phyloP scores from a whole-genome alignment of 164 flowering plant genomes.

The Paratinospora sagittata region DNA sequence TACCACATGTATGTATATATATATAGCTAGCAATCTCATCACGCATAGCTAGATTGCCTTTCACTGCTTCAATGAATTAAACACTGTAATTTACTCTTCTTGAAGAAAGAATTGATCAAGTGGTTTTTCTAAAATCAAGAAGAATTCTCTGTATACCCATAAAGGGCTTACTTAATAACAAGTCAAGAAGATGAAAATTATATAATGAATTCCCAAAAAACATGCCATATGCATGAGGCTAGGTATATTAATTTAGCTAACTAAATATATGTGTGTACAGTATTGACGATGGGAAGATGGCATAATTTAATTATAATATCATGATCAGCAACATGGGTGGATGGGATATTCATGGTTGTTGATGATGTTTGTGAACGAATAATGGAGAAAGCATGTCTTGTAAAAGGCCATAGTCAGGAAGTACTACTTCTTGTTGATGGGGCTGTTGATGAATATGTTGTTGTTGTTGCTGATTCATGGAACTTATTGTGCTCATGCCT shows the following conservation, averaged over 20 bases:
- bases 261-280: not conserved
- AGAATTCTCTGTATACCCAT: constrained; percentile 5
- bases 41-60: not conserved
- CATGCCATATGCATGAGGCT: constrained; percentile 12
- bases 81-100: constrained; percentile 5
- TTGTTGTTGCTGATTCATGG: not conserved
- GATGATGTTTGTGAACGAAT: constrained; percentile 23
- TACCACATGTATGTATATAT: too few relatives aligned
- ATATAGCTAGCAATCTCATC: not conserved
- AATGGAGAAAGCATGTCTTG: constrained; percentile 45
- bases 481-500: constrained; percentile 15
- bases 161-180: not conserved
- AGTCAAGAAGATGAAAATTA: constrained; percentile 14
- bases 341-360: constrained; percentile 23
- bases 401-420: constrained; percentile 46
- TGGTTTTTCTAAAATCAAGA: constrained; percentile 11
- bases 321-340: not conserved
- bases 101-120: not conserved
- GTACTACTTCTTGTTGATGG: constrained; percentile 13
- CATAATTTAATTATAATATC: not conserved
- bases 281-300: not conserved
- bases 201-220: constrained; percentile 11
- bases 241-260: not conserved
- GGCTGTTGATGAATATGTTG: constrained; percentile 18
- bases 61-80: not conserved